Evolutionary conservation across 768 basidiomycete species (phyloP).

Genomic region (Suillus subalutaceus): DNA sequence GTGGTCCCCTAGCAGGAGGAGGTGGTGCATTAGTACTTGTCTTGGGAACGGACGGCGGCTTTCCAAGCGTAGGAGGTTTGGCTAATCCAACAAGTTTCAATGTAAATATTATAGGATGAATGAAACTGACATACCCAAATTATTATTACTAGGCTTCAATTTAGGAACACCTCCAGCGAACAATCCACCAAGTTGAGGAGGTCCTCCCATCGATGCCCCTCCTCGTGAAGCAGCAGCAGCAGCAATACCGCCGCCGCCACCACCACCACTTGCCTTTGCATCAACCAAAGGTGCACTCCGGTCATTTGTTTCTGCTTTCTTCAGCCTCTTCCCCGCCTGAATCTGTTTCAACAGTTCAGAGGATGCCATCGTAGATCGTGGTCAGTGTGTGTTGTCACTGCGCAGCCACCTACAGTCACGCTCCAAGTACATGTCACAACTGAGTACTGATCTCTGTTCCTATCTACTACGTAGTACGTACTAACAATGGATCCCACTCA

Average conservation of each 20-base stretch:
- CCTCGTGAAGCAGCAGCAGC: constrained; percentile 31
- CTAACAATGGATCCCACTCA: too few relatives aligned
- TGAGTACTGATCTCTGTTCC: neutral
- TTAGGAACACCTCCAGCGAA: constrained; percentile 95
- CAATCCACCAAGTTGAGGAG: constrained; percentile 81
- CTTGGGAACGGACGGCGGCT: constrained; percentile 66
- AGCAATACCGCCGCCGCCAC: constrained; percentile 40
- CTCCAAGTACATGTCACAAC: neutral
- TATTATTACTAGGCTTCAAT: constrained; percentile 60
- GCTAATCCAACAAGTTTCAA: constrained; percentile 13
- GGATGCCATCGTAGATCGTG: constrained; percentile 57
- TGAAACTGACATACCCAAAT: constrained; percentile 47
- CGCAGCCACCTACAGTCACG: neutral
- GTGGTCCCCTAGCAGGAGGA: constrained; percentile 32
- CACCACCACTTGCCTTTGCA: constrained; percentile 34
- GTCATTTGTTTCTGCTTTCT: constrained; percentile 84
- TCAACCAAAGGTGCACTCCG: constrained; percentile 72
- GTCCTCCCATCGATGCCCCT: constrained; percentile 37
- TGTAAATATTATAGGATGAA: constrained; percentile 16
- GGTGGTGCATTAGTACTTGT: constrained; percentile 7
- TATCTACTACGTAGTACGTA: too few relatives aligned
- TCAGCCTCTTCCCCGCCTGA: constrained; percentile 79
- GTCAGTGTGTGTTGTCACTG: constrained; percentile 4
- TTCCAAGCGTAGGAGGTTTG: constrained; percentile 58
- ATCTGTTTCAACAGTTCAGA: constrained; percentile 79